Base-by-base conservation (phyloP, 805 yeast genomes). In the Yamadazyma philogaea region DNA sequence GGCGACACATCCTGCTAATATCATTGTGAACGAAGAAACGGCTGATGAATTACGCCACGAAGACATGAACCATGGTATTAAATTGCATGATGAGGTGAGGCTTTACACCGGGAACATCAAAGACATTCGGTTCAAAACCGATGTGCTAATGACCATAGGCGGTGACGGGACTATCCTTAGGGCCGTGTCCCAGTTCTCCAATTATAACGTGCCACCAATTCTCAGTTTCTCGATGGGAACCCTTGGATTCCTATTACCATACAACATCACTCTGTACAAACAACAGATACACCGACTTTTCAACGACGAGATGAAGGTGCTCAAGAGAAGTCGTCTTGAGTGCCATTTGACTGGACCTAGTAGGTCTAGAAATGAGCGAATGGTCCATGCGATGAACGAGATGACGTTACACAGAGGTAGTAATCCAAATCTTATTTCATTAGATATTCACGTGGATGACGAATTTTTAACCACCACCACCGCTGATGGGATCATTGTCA, bases 101-200 rank as follows among this genome's bases (percentile, higher is more conserved):
- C 45, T 26, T 31, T 87, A 1, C 79, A 72, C 90, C 0, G 93
- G 95, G 0, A 53, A 75, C 3, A 61, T 61, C 14, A 63, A 68
- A 8, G 84, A 81, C 7, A 78, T 88, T 33, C 73, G 79, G 1
- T 53, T 68, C 8, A 85, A 81, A 52, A 78, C 96, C 0, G 98
- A 90, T 56, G 61, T 90, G 33, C 66, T 90, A 30, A 89, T 90
- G 7, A 85, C 96, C 0, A 63, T 90, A 30, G 98, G 98, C n/a
- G 98, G 98, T 15, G 98, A 90, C 61, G 98, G 98, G 4, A 90
- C 97, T 0, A 87, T 88, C 42, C 62, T 90, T 34, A 76, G 90
- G 42, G 96, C 91, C 0, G 91, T 88, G 0, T 80, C 93, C 4
- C 68, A 80, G 53, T 90, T 90, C 57, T 79, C 83, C 42, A 78